These are phyloP conservation scores for Venturia carpophila DNA, from an alignment of 2,329 filamentous ascomycete genomes.

Conservation along the genomic window DNA sequence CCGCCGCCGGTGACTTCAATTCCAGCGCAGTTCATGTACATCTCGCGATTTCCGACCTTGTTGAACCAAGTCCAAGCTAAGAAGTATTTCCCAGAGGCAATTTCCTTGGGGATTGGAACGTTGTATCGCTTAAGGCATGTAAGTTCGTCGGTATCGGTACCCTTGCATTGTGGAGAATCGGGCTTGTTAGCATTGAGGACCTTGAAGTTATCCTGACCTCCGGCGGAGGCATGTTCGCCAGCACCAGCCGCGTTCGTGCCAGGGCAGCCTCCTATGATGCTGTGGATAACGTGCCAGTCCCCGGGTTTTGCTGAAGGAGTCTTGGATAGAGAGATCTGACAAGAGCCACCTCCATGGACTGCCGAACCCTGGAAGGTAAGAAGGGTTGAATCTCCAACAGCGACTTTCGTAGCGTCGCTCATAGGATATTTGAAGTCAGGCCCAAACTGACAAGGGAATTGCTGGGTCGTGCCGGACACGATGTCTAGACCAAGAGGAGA, in stretches of 20 bases:
- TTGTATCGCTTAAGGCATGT: slow-evolving; percentile 48
- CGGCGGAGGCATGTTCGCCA: background rate
- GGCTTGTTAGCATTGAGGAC: background rate
- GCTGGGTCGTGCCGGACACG: background rate
- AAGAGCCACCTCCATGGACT: slow-evolving; percentile 82
- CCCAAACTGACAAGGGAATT: slow-evolving; percentile 10
- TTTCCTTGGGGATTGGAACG: slow-evolving; percentile 63
- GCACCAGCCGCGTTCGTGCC: slow-evolving; percentile 29
- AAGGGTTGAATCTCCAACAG: slow-evolving; percentile 1
- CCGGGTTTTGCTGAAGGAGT: slow-evolving; percentile 56
- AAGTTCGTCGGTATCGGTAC: slow-evolving; percentile 50
- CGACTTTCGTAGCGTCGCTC: background rate
- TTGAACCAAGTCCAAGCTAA: slow-evolving; percentile 93
- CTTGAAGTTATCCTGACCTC: slow-evolving; percentile 9
- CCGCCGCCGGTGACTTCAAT: slow-evolving; percentile 50
- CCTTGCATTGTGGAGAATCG: slow-evolving; percentile 2
- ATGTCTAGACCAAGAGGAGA: background rate
- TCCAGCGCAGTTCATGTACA: slow-evolving; percentile 94
- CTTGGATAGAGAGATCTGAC: slow-evolving; percentile 74
- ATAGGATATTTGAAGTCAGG: slow-evolving; percentile 5
- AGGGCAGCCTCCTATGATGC: slow-evolving; percentile 79
- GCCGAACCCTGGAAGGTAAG: slow-evolving; percentile 39
- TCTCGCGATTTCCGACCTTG: slow-evolving; percentile 77
- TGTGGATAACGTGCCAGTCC: slow-evolving; percentile 82
- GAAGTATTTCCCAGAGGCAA: slow-evolving; percentile 65